Conservation (phyloP, 2,329 filamentous ascomycete species). For the Diaporthe humulicola region DNA sequence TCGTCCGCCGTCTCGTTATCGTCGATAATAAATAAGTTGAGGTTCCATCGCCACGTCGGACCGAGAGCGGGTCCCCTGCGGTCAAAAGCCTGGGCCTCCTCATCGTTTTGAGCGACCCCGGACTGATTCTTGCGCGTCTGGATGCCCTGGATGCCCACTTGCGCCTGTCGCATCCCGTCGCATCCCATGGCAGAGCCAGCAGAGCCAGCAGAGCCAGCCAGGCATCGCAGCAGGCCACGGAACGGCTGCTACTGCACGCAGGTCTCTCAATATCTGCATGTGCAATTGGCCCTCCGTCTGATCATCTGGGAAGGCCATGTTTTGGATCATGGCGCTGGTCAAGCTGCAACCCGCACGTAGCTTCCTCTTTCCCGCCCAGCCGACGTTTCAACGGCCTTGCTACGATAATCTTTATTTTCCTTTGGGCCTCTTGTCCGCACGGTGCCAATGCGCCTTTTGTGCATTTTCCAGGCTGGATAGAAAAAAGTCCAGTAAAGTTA, state of each 20-base stretch:
- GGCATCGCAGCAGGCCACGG: background rate
- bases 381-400: background rate
- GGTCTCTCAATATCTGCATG: slow-evolving; percentile 9
- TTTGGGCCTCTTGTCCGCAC: background rate
- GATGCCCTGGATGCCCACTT: background rate
- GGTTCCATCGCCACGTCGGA: slow-evolving; percentile 26
- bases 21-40: slow-evolving; percentile 2
- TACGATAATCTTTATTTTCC: background rate
- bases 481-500: background rate
- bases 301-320: background rate
- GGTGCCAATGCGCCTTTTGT: background rate
- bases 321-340: slow-evolving; percentile 1
- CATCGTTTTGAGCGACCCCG: slow-evolving; percentile 1
- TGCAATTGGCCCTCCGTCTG: background rate
- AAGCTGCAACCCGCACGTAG: background rate
- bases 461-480: background rate
- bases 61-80: slow-evolving; percentile 8
- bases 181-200: background rate
- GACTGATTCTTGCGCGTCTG: background rate
- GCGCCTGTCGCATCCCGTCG: background rate
- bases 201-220: too few relatives aligned
- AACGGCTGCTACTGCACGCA: slow-evolving; percentile 10
- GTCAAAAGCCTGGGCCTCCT: slow-evolving; percentile 5
- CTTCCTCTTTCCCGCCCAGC: background rate
- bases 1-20: slow-evolving; percentile 12